phyloP scores from a whole-genome alignment of 2,329 filamentous ascomycete genomes.

The Aspergillus sp. region DNA sequence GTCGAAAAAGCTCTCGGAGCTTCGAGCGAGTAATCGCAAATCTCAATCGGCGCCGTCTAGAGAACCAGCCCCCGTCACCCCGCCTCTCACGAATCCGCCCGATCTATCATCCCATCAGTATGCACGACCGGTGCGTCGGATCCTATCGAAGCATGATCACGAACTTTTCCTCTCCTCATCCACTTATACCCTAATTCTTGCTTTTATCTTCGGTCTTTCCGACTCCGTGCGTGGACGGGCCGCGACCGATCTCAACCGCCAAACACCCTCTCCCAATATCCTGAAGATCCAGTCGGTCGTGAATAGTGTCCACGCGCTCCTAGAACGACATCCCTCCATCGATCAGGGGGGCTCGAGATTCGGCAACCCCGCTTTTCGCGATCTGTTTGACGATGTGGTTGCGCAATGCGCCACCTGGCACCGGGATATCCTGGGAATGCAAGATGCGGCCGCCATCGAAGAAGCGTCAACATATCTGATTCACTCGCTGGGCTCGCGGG shows the following conservation, averaged over 20 bases:
- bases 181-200: conserved; percentile 71
- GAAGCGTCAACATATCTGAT: conserved; percentile 79
- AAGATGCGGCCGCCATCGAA: conserved; percentile 53
- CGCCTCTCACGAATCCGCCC: conserved; percentile 67
- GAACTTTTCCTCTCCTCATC: conserved; percentile 75
- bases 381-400: conserved; percentile 63
- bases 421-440: conserved; percentile 37
- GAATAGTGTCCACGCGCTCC: conserved; percentile 64
- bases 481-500: conserved; percentile 81
- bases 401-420: conserved; percentile 44
- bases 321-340: conserved; percentile 71
- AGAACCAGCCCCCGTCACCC: conserved; percentile 71
- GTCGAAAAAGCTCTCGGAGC: conserved; percentile 40
- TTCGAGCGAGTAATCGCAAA: conserved; percentile 36
- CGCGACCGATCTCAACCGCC: conserved; percentile 26
- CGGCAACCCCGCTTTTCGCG: conserved; percentile 87
- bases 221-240: conserved; percentile 67
- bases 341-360: conserved; percentile 89
- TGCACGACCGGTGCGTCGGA: conserved; percentile 69
- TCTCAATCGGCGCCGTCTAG: conserved; percentile 26
- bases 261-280: conserved; percentile 57
- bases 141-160: conserved; percentile 78
- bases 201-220: conserved; percentile 83
- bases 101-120: conserved; percentile 62
- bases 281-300: conserved; percentile 68